Evolutionary conservation across 2,329 filamentous ascomycete species (phyloP).

Genomic region (Phyllosticta capitalensis): DNA sequence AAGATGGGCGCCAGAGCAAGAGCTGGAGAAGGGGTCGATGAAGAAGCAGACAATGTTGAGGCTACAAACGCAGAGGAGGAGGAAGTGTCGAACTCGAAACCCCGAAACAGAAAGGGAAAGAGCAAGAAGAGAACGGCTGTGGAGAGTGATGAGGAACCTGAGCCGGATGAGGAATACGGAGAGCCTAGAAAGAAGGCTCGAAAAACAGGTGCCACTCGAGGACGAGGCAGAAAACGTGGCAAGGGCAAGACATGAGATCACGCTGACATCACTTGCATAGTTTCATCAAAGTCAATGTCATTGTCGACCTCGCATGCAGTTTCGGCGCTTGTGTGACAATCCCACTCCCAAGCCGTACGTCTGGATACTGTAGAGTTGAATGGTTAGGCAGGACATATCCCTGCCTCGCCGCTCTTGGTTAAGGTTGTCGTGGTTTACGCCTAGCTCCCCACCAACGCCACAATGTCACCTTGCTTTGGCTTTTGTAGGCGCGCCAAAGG

Average conservation of each 20-base stretch:
- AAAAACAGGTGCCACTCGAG: background rate
- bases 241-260: background rate
- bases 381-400: background rate
- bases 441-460: background rate
- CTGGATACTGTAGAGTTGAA: background rate
- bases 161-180: background rate
- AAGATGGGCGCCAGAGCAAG: slow-evolving; percentile 50
- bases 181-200: slow-evolving; percentile 3
- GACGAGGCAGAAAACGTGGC: background rate
- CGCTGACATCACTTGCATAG: background rate
- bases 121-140: background rate
- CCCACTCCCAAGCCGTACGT: background rate
- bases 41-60: background rate
- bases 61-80: background rate
- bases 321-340: background rate
- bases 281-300: background rate
- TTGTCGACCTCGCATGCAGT: background rate
- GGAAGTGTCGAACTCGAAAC: background rate
- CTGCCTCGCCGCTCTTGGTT: background rate
- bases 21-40: background rate
- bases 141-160: background rate
- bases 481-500: background rate
- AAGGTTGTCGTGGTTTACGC: background rate
- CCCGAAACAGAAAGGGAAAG: background rate
- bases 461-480: background rate